A percentile compares a stretch with the other conserved stretches of the same genome.
Conservation (phyloP, 192 early-diverging fungal species). For the Lobosporangium transversale region DNA sequence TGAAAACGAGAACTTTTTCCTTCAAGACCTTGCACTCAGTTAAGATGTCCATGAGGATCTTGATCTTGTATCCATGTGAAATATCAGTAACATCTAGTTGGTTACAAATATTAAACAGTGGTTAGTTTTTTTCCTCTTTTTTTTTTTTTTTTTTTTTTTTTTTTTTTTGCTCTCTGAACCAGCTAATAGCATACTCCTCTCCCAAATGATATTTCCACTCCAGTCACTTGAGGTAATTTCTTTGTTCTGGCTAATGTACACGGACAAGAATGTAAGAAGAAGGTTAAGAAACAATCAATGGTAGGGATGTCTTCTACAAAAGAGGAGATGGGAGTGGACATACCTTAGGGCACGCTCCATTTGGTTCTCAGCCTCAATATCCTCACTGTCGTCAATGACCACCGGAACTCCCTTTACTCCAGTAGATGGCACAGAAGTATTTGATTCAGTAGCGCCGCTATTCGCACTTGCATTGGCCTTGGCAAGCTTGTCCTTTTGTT, state of each 20-base stretch:
- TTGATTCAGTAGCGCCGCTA: neutral
- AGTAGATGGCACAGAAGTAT: neutral
- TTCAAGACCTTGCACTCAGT: slow-evolving; percentile 48
- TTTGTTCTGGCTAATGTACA: slow-evolving; percentile 31
- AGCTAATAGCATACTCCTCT: slow-evolving; percentile 13
- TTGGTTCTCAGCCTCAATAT: slow-evolving; percentile 13
- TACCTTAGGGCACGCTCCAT: slow-evolving; percentile 12
- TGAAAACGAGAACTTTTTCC: slow-evolving; percentile 82
- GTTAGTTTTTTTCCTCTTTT: too few relatives aligned
- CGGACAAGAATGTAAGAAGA: too few relatives aligned
- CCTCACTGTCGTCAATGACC: slow-evolving; percentile 22
- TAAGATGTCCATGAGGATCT: slow-evolving; percentile 68
- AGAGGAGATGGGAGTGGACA: neutral
- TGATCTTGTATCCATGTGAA: slow-evolving; percentile 60
- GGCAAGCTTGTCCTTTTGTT: neutral
- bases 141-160: neutral
- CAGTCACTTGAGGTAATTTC: slow-evolving; percentile 2
- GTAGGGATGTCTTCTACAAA: neutral
- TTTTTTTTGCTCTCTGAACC: neutral
- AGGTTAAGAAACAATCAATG: neutral
- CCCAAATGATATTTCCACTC: slow-evolving; percentile 6
- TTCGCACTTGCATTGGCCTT: neutral
- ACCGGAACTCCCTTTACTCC: neutral
- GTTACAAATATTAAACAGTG: neutral
- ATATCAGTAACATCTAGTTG: slow-evolving; percentile 34